These are phyloP conservation scores for Lagenidium giganteum DNA, from an alignment of 352 stramenopile genomes.

Conservation along the genomic window DNA sequence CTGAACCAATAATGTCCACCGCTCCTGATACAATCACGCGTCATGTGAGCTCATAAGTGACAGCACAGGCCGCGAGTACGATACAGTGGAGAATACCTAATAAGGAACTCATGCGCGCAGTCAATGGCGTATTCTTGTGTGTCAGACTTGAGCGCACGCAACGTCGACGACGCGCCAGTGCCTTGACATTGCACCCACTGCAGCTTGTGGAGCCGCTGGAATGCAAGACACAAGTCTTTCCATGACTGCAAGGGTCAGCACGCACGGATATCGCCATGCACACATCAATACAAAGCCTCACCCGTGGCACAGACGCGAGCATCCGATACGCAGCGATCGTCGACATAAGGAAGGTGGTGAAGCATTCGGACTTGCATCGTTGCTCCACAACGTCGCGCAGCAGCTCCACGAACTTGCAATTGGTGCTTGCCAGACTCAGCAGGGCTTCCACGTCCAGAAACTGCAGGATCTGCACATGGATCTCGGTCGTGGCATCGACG, in stretches of 20 bases:
- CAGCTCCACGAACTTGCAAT: constrained; percentile 6
- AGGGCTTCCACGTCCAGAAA: constrained; percentile 27
- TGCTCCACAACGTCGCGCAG: constrained; percentile 14
- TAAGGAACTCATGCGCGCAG: constrained; percentile 22
- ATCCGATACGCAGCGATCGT: constrained; percentile 56
- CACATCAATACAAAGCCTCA: constrained; percentile 6
- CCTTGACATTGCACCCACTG: constrained; percentile 26
- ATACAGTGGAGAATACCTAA: too few species aligned
- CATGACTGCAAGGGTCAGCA: constrained; percentile 23
- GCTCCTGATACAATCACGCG: constrained; percentile 24
- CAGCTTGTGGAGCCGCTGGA: constrained; percentile 22
- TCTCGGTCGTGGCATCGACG: constrained; percentile 17
- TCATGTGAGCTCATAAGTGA: not conserved
- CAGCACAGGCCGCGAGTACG: not conserved
- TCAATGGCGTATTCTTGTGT: constrained; percentile 54
- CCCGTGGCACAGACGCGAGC: constrained; percentile 34
- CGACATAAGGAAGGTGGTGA: constrained; percentile 40
- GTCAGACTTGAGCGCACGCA: constrained; percentile 47
- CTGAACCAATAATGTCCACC: constrained; percentile 68
- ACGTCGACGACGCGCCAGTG: constrained; percentile 30
- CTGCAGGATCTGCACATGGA: constrained; percentile 42
- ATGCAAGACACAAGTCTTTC: constrained; percentile 38
- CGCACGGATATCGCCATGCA: not conserved
- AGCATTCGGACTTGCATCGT: constrained; percentile 57
- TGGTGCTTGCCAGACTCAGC: constrained; percentile 24